Evolutionary conservation across 2,329 filamentous ascomycete genomes (phyloP).

Genomic region (Xylariales sp.): DNA sequence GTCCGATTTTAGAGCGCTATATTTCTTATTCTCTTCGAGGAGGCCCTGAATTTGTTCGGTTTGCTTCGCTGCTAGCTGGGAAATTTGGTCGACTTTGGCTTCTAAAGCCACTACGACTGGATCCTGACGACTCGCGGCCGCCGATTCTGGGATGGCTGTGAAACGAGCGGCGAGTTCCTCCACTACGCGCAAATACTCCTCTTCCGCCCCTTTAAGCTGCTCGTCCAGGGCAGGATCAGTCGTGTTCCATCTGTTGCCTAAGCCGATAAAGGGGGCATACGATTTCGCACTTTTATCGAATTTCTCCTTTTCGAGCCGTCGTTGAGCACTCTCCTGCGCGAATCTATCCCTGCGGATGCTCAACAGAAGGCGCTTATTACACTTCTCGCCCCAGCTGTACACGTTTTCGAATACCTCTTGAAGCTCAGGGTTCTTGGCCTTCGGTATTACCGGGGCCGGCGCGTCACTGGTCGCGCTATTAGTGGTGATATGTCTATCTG

Average conservation of each 20-base stretch:
- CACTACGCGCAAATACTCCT: constrained; percentile 33
- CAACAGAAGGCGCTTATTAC: constrained; percentile 27
- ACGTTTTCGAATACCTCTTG: constrained; percentile 41
- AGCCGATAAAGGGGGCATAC: constrained; percentile 42
- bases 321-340: constrained; percentile 19
- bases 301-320: constrained; percentile 31
- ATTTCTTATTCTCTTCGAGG: constrained; percentile 29
- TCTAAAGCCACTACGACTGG: constrained; percentile 39
- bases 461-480: constrained; percentile 2
- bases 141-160: constrained; percentile 21
- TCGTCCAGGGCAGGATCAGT: constrained; percentile 38
- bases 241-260: constrained; percentile 37
- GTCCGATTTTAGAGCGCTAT: constrained; percentile 34
- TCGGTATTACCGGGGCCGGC: constrained; percentile 29
- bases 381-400: constrained; percentile 33
- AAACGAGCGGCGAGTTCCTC: constrained; percentile 38
- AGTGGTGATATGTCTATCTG: constrained; percentile 24
- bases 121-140: constrained; percentile 26
- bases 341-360: constrained; percentile 19
- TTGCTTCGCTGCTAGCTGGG: constrained; percentile 35
- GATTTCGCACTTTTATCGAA: constrained; percentile 33
- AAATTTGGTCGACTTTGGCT: constrained; percentile 39
- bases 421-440: constrained; percentile 42
- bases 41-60: constrained; percentile 36
- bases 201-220: constrained; percentile 34